A percentile compares a stretch with the other conserved stretches of the same genome.
These are phyloP conservation scores for Lactarius tabidus DNA, from an alignment of 768 basidiomycete species.

Conservation along the genomic window DNA sequence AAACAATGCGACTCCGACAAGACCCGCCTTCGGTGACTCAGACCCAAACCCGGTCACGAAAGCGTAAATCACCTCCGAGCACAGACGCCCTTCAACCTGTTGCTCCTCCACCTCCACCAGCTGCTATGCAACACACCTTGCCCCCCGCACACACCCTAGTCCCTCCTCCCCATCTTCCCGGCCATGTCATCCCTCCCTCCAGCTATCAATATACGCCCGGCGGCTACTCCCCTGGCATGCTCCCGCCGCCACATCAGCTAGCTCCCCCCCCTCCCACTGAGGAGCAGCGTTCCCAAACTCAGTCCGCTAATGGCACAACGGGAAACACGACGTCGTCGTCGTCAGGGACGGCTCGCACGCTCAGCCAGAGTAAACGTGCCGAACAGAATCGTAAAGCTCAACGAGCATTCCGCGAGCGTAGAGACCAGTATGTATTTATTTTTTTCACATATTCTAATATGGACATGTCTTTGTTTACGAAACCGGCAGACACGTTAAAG, in stretches of 20 bases:
- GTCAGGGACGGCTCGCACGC: slow-evolving; percentile 42
- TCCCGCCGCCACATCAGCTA: slow-evolving; percentile 22
- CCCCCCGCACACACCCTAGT: slow-evolving; percentile 30
- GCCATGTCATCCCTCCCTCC: slow-evolving; percentile 31
- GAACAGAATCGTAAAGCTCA: slow-evolving; percentile 96
- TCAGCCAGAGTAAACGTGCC: slow-evolving; percentile 82
- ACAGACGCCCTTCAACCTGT: slow-evolving; percentile 31
- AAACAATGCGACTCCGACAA: slow-evolving; percentile 60
- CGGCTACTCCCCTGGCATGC: slow-evolving; percentile 17
- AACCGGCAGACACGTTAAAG: slow-evolving; percentile 69
- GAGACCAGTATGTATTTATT: slow-evolving; percentile 68
- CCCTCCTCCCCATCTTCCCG: slow-evolving; percentile 23
- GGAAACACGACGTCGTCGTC: not conserved
- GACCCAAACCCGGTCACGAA: slow-evolving; percentile 49
- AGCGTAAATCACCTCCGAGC: slow-evolving; percentile 65
- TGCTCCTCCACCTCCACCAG: slow-evolving; percentile 41
- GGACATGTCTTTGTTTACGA: not conserved
- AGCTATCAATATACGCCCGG: slow-evolving; percentile 35
- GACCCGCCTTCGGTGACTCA: slow-evolving; percentile 40
- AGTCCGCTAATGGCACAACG: slow-evolving; percentile 13
- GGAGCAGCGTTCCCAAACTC: slow-evolving; percentile 23
- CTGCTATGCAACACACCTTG: slow-evolving; percentile 31
- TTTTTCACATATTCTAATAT: not conserved
- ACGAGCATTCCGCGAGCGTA: slow-evolving; percentile 82
- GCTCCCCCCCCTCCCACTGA: slow-evolving; percentile 14